Evolutionary conservation across 257 asterid species (phyloP).

Genomic region (Solanum boliviense): DNA sequence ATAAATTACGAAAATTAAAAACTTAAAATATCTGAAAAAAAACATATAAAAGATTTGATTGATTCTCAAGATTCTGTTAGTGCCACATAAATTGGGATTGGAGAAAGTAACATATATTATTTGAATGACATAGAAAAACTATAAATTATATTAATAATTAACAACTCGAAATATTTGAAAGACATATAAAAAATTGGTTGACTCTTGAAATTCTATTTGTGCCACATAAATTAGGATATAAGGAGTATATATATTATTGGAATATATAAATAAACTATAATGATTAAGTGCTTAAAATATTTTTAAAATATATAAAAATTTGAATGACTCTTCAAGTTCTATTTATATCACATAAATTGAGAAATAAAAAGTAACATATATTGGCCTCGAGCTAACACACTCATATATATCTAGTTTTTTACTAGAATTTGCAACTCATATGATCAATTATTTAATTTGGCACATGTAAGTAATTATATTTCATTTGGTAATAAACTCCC

Average conservation of each 20-base stretch:
- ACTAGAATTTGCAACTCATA: neutral
- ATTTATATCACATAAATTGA: neutral
- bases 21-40: too few relatives aligned
- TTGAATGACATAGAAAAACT: neutral
- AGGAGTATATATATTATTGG: rapidly evolving
- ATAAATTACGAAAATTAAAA: too few relatives aligned
- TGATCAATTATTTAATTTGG: neutral
- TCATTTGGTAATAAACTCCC: neutral
- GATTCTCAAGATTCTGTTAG: too few relatives aligned
- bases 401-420: too few relatives aligned
- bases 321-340: neutral
- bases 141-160: too few relatives aligned
- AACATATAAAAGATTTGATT: too few relatives aligned
- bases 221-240: neutral
- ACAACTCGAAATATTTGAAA: too few relatives aligned
- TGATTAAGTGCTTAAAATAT: too few relatives aligned
- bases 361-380: neutral
- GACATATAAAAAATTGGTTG: too few relatives aligned
- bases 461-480: neutral
- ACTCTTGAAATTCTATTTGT: neutral
- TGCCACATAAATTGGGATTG: neutral
- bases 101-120: neutral
- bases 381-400: neutral
- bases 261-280: too few relatives aligned
- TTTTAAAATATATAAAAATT: too few relatives aligned